phyloP scores from a whole-genome alignment of 768 basidiomycete genomes.

The Plicaturopsis crispa region DNA sequence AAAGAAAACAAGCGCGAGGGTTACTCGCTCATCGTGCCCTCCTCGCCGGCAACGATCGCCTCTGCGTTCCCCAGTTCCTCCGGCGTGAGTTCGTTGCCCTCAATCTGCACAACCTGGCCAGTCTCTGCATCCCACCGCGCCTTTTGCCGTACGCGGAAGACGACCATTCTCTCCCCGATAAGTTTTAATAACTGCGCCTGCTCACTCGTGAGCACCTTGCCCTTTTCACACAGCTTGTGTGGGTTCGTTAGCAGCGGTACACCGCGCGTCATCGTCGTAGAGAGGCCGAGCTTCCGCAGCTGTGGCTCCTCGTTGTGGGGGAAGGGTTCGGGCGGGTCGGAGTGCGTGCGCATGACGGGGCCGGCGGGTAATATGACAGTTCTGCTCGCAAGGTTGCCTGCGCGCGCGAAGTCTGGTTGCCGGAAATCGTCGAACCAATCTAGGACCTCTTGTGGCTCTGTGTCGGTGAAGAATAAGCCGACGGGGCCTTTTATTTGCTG shows the following conservation, averaged over 20 bases:
- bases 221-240: conserved; percentile 82
- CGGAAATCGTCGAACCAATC: conserved; percentile 93
- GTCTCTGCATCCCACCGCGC: conserved; percentile 66
- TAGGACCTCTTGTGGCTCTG: conserved; percentile 81
- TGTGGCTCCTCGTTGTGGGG: conserved; percentile 98
- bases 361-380: conserved; percentile 76
- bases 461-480: conserved; percentile 88
- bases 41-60: conserved; percentile 27
- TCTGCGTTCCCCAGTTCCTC: conserved; percentile 26
- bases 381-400: conserved; percentile 72
- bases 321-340: conserved; percentile 81
- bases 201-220: conserved; percentile 72
- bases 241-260: conserved; percentile 75
- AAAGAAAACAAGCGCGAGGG: conserved; percentile 1
- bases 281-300: conserved; percentile 83
- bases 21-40: conserved; percentile 48
- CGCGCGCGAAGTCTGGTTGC: conserved; percentile 86
- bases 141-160: conserved; percentile 65
- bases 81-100: conserved; percentile 30
- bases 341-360: conserved; percentile 75
- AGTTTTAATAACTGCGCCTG: conserved; percentile 92
- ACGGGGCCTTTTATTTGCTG: conserved; percentile 94
- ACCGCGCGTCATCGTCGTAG: conserved; percentile 79
- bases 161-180: conserved; percentile 83
- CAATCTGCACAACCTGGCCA: conserved; percentile 57